phyloP scores from a whole-genome alignment of 331 rosid genomes.

The Malus hybrid region DNA sequence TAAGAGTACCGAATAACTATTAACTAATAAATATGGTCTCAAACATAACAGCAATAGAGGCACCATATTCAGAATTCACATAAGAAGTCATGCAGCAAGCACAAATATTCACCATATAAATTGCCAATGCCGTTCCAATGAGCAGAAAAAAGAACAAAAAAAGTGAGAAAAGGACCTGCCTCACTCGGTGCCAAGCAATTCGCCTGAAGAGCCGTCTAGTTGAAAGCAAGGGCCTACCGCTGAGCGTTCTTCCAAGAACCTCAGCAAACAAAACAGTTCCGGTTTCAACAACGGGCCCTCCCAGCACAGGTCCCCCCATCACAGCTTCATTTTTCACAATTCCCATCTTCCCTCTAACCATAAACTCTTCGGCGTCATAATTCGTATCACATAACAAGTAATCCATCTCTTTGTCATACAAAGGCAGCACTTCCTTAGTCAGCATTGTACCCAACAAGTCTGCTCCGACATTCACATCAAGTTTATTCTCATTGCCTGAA shows the following conservation, averaged over 20 bases:
- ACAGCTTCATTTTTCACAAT: slow-evolving; percentile 57
- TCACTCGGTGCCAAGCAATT: slow-evolving; percentile 85
- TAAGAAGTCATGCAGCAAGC: slow-evolving; percentile 14
- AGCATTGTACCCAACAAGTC: slow-evolving; percentile 81
- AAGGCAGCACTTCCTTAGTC: slow-evolving; percentile 86
- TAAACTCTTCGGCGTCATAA: slow-evolving; percentile 37
- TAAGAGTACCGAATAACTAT: too few species aligned
- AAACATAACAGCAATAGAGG: neutral
- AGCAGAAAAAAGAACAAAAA: slow-evolving; percentile 6
- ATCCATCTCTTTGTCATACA: slow-evolving; percentile 75
- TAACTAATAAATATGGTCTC: neutral
- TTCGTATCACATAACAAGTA: slow-evolving; percentile 54
- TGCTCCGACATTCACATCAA: slow-evolving; percentile 76
- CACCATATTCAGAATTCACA: neutral
- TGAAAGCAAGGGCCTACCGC: slow-evolving; percentile 84
- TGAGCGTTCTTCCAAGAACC: slow-evolving; percentile 75
- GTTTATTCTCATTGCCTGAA: slow-evolving; percentile 78
- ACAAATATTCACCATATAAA: neutral
- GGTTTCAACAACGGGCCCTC: slow-evolving; percentile 67
- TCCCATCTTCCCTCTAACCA: slow-evolving; percentile 70
- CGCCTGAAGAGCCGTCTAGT: slow-evolving; percentile 66
- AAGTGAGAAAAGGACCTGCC: slow-evolving; percentile 88
- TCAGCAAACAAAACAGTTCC: slow-evolving; percentile 83
- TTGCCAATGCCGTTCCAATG: slow-evolving; percentile 5
- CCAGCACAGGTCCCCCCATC: slow-evolving; percentile 28